Conservation (phyloP, 2,329 filamentous ascomycete species). For the Zymoseptoria passerinii region DNA sequence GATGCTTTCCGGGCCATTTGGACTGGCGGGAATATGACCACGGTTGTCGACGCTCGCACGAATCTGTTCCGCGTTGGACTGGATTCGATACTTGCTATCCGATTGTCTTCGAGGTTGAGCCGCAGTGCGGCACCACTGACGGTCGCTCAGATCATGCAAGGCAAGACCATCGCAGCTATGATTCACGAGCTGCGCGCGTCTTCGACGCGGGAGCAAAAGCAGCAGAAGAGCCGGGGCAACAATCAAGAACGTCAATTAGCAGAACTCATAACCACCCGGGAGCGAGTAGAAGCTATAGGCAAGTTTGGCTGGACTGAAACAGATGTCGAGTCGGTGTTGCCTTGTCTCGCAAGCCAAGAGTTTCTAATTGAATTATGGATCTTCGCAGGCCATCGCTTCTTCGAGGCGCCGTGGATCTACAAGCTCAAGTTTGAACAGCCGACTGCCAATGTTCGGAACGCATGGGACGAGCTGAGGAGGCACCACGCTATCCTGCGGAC, state of each 20-base stretch:
- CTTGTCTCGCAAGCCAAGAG: slow-evolving; percentile 10
- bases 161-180: slow-evolving; percentile 7
- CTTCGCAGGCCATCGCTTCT: slow-evolving; percentile 8
- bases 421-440: background rate
- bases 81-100: background rate
- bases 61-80: background rate
- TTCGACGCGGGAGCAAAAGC: background rate
- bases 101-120: background rate
- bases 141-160: slow-evolving; percentile 3
- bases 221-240: background rate
- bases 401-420: slow-evolving; percentile 11
- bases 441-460: background rate
- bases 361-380: slow-evolving; percentile 10
- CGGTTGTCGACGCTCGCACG: background rate
- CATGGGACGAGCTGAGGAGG: slow-evolving; percentile 7
- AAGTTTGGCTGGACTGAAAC: background rate
- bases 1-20: background rate
- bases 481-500: slow-evolving; percentile 10
- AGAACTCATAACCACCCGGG: background rate
- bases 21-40: background rate
- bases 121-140: background rate
- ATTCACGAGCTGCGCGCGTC: slow-evolving; percentile 8
- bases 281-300: slow-evolving; percentile 1
- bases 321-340: slow-evolving; percentile 8
- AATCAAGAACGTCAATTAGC: background rate